phyloP scores from a whole-genome alignment of 352 stramenopile species.

The Phytophthora lateralis region DNA sequence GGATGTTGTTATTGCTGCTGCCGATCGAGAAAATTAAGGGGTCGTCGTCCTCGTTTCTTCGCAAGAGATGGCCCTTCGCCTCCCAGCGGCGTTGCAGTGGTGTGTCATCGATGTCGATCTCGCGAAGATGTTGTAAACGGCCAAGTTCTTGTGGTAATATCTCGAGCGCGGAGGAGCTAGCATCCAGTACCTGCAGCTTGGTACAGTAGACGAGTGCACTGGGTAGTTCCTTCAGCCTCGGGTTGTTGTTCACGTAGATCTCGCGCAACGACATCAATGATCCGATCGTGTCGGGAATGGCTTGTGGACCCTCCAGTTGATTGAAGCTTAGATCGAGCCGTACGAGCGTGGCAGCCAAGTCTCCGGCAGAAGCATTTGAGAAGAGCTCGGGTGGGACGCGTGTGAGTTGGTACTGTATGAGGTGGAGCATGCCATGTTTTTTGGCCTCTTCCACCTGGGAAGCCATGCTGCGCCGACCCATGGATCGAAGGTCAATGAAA shows the following conservation, averaged over 20 bases:
- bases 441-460: slow-evolving; percentile 66
- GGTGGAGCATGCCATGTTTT: slow-evolving; percentile 63
- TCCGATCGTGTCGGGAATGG: slow-evolving; percentile 62
- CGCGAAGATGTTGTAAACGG: slow-evolving; percentile 56
- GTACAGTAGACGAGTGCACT: slow-evolving; percentile 60
- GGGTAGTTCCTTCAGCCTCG: slow-evolving; percentile 56
- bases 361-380: slow-evolving; percentile 15
- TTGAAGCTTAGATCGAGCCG: slow-evolving; percentile 89
- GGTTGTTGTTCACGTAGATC: slow-evolving; percentile 89
- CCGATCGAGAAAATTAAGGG: slow-evolving; percentile 14
- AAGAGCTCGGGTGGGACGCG: slow-evolving; percentile 50
- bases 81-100: slow-evolving; percentile 66
- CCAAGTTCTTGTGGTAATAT: slow-evolving; percentile 74
- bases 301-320: slow-evolving; percentile 41
- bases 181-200: slow-evolving; percentile 76
- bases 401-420: slow-evolving; percentile 52
- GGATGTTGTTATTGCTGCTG: slow-evolving; percentile 10
- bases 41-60: slow-evolving; percentile 24
- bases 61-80: slow-evolving; percentile 56
- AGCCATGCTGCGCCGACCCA: slow-evolving; percentile 47
- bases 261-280: slow-evolving; percentile 63
- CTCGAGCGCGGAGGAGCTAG: slow-evolving; percentile 63
- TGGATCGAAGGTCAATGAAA: slow-evolving; percentile 7
- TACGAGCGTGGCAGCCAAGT: slow-evolving; percentile 46
- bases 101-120: slow-evolving; percentile 78